These are phyloP conservation scores for Sporothrix dimorphospora DNA, from an alignment of 2,329 filamentous ascomycete genomes.

Conservation along the genomic window DNA sequence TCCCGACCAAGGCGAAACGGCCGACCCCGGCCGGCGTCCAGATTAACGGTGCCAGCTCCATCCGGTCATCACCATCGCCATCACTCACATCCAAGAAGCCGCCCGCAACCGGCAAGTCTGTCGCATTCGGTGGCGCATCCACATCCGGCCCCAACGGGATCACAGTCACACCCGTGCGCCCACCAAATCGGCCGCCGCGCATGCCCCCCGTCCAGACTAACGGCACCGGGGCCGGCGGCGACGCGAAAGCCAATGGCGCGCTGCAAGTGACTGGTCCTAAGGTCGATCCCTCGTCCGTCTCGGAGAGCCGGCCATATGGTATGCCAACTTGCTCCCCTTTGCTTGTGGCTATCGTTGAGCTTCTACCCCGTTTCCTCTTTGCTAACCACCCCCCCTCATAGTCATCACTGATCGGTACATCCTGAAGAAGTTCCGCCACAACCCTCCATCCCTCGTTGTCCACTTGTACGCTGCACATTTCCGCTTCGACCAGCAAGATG, in stretches of 20 bases:
- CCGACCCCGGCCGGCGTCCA: constrained; percentile 67
- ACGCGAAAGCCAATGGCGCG: neutral
- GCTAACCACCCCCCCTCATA: constrained; percentile 40
- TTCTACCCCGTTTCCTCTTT: neutral
- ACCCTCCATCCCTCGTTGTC: constrained; percentile 79
- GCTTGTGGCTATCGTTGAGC: neutral
- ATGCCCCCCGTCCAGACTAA: constrained; percentile 34
- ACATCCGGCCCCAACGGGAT: constrained; percentile 48
- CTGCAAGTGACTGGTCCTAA: constrained; percentile 36
- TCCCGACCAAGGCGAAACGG: constrained; percentile 66
- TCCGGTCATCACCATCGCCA: constrained; percentile 63
- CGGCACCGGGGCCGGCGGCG: neutral
- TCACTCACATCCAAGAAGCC: constrained; percentile 61
- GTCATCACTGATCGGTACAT: constrained; percentile 78
- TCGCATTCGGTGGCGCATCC: constrained; percentile 41
- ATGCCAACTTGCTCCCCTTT: constrained; percentile 33
- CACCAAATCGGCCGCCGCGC: constrained; percentile 59
- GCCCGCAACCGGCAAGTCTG: constrained; percentile 53
- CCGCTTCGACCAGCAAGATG: constrained; percentile 90
- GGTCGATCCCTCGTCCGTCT: constrained; percentile 46
- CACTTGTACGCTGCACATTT: constrained; percentile 87
- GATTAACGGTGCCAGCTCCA: constrained; percentile 62
- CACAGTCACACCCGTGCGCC: constrained; percentile 51
- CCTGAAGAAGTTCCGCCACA: constrained; percentile 70
- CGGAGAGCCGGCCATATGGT: constrained; percentile 59